phyloP scores from a whole-genome alignment of 2,329 filamentous ascomycete species.

The Rhinocladiella mackenziei region DNA sequence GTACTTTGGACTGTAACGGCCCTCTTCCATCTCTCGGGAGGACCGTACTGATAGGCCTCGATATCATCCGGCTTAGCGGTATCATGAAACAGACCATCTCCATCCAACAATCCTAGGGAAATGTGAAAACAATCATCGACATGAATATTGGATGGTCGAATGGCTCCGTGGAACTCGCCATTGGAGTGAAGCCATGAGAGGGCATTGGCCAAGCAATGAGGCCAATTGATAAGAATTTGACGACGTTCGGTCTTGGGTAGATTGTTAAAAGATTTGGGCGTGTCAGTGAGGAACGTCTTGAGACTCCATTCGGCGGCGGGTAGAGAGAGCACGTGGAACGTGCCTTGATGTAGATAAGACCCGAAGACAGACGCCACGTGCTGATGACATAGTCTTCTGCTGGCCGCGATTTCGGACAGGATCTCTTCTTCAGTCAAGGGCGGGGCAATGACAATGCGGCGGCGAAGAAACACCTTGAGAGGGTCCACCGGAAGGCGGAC shows the following conservation, averaged over 20 bases:
- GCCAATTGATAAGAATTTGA: slow-evolving; percentile 44
- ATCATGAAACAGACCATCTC: slow-evolving; percentile 51
- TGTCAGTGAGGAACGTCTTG: slow-evolving; percentile 42
- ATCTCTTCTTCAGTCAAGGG: slow-evolving; percentile 41
- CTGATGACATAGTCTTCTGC: slow-evolving; percentile 41
- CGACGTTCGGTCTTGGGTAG: slow-evolving; percentile 42
- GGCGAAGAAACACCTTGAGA: slow-evolving; percentile 35
- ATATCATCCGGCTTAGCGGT: slow-evolving; percentile 52
- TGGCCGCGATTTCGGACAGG: slow-evolving; percentile 38
- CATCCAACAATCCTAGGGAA: slow-evolving; percentile 56
- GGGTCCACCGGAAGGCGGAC: slow-evolving; percentile 36
- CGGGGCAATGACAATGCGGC: slow-evolving; percentile 38
- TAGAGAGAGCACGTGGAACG: slow-evolving; percentile 42
- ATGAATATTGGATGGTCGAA: slow-evolving; percentile 58
- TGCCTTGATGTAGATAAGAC: slow-evolving; percentile 43
- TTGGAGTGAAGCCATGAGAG: slow-evolving; percentile 55
- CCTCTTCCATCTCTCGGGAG: slow-evolving; percentile 52
- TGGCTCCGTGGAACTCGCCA: slow-evolving; percentile 53
- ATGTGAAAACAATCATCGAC: slow-evolving; percentile 55
- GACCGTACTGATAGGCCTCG: slow-evolving; percentile 57
- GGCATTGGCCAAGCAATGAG: slow-evolving; percentile 51
- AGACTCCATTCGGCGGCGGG: slow-evolving; percentile 41
- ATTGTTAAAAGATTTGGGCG: slow-evolving; percentile 40
- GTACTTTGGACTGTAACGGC: slow-evolving; percentile 37
- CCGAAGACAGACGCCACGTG: slow-evolving; percentile 44